A percentile compares a stretch with the other conserved stretches of the same genome.
These are phyloP conservation scores for Ophiosphaerella korrae DNA, from an alignment of 2,329 filamentous ascomycete genomes.

Conservation along the genomic window DNA sequence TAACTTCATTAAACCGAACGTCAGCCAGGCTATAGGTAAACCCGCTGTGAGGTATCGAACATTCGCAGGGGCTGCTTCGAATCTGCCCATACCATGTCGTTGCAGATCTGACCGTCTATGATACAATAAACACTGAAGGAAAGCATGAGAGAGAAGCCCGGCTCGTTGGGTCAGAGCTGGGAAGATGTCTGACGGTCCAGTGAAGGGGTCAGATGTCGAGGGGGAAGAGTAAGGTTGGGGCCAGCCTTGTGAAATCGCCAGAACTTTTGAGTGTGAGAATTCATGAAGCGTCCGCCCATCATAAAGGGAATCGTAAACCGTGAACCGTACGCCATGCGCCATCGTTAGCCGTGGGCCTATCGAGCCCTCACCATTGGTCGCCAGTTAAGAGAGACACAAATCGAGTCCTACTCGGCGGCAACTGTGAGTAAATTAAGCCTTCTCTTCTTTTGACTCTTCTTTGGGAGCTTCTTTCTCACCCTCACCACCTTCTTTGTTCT, in stretches of 20 bases:
- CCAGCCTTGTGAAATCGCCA: constrained; percentile 30
- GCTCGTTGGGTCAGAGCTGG: constrained; percentile 19
- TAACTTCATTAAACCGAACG: constrained; percentile 27
- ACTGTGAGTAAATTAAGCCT: constrained; percentile 45
- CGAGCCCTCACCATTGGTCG: constrained; percentile 32
- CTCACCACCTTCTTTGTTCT: constrained; percentile 66
- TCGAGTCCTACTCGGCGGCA: constrained; percentile 38
- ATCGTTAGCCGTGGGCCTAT: constrained; percentile 27
- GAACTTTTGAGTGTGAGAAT: constrained; percentile 45
- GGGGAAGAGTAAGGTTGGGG: constrained; percentile 18
- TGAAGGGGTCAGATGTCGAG: constrained; percentile 33
- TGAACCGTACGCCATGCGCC: constrained; percentile 47
- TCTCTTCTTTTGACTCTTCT: constrained; percentile 56
- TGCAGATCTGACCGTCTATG: constrained; percentile 42
- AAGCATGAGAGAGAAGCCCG: constrained; percentile 22
- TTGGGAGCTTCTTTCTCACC: constrained; percentile 44
- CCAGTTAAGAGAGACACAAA: constrained; percentile 32
- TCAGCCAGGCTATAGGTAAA: constrained; percentile 25
- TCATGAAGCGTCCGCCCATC: constrained; percentile 41
- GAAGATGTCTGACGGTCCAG: constrained; percentile 28
- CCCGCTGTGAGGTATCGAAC: constrained; percentile 38
- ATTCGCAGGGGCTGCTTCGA: constrained; percentile 26
- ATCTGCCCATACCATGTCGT: constrained; percentile 30
- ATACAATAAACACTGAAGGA: constrained; percentile 36
- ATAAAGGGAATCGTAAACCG: constrained; percentile 22